Evolutionary conservation across 805 yeast species (phyloP).

Genomic region (Metschnikowia bowlesiae): DNA sequence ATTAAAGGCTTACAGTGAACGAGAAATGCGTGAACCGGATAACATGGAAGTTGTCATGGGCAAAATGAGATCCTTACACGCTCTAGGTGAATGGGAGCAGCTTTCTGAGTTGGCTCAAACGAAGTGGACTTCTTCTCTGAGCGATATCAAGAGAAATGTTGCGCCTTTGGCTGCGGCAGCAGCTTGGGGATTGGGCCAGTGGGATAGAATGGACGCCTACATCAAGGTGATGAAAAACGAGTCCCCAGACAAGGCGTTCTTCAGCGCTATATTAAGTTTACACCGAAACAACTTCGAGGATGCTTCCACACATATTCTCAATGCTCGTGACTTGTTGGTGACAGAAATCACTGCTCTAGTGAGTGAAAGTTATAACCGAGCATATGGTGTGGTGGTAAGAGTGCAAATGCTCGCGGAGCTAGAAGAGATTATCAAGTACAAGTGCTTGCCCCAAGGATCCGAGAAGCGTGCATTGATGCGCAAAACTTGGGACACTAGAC

Average conservation of each 20-base stretch:
- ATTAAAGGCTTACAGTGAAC: conserved; percentile 75
- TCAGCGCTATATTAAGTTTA: conserved; percentile 81
- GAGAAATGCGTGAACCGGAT: conserved; percentile 61
- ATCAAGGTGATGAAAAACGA: conserved; percentile 86
- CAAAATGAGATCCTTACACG: conserved; percentile 95
- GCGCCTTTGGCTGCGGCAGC: conserved; percentile 99
- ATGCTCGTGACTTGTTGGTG: conserved; percentile 83
- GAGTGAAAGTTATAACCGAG: conserved; percentile 93
- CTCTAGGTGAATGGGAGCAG: conserved; percentile 98
- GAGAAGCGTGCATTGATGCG: conserved; percentile 75
- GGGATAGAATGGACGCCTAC: conserved; percentile 94
- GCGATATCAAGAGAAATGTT: conserved; percentile 72
- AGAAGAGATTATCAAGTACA: conserved; percentile 90
- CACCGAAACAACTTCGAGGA: conserved; percentile 83
- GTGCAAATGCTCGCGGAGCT: conserved; percentile 96
- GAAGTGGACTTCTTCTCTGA: conserved; percentile 74
- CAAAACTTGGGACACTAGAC: conserved; percentile 89
- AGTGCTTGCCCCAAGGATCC: conserved; percentile 76
- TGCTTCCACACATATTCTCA: conserved; percentile 71
- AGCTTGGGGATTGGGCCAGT: conserved; percentile 95
- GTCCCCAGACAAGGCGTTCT: conserved; percentile 92
- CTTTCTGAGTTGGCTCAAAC: conserved; percentile 78
- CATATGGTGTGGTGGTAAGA: conserved; percentile 93
- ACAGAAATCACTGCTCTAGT: conserved; percentile 93
- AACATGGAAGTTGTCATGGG: conserved; percentile 92